Evolutionary conservation across 192 early-diverging fungal genomes (phyloP).

Genomic region (Geosiphon pyriformis): DNA sequence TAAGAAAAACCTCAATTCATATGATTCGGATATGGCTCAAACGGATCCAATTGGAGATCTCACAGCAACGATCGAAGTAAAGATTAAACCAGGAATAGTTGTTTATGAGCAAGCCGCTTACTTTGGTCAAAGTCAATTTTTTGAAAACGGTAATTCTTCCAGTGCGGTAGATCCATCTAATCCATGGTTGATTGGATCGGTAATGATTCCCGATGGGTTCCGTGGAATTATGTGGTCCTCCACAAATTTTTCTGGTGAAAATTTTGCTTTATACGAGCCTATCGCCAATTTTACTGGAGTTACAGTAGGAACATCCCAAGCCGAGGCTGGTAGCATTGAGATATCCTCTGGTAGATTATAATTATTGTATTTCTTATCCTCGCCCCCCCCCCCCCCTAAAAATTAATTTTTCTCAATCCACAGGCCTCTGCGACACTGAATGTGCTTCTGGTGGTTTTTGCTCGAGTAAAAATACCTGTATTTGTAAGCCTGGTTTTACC

Average conservation of each 20-base stretch:
- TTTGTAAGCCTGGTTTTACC: constrained; percentile 9
- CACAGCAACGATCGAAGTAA: neutral
- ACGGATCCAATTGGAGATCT: neutral
- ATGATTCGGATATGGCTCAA: constrained; percentile 6
- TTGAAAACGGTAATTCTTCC: neutral
- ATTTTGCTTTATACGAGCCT: constrained; percentile 19
- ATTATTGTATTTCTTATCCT: neutral
- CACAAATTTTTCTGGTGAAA: constrained; percentile 8
- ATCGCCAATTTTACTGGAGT: constrained; percentile 14
- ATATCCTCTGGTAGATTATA: constrained; percentile 1
- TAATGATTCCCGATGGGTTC: constrained; percentile 1
- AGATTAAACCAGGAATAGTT: constrained; percentile 14
- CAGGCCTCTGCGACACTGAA: constrained; percentile 10
- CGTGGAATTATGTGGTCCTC: constrained; percentile 6
- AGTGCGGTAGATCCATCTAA: neutral
- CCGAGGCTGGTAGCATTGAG: neutral
- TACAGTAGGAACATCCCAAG: neutral
- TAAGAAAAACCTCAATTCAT: neutral
- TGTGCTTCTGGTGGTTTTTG: constrained; percentile 20
- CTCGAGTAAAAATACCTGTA: neutral
- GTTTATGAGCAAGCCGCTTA: constrained; percentile 15
- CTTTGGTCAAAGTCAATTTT: constrained; percentile 19
- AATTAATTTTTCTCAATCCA: neutral
- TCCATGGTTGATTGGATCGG: neutral
- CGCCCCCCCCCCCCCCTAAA: neutral